phyloP scores from a whole-genome alignment of 345 rosid species.

The Eucalyptus pumila region DNA sequence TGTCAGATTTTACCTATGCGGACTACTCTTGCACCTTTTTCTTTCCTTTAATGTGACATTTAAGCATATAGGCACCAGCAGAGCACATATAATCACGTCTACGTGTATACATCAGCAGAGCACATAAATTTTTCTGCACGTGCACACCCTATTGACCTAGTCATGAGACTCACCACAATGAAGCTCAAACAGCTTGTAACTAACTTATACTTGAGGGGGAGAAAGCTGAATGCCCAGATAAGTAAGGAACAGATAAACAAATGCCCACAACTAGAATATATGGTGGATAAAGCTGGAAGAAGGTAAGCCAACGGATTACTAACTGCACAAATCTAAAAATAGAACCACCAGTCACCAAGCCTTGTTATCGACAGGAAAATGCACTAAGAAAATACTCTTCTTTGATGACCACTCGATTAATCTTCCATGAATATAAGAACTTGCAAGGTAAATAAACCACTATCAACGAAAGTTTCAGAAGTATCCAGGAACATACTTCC shows the following conservation, averaged over 20 bases:
- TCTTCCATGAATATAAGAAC: neutral
- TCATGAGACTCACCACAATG: neutral
- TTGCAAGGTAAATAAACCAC: neutral
- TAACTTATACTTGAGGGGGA: neutral
- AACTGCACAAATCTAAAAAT: neutral
- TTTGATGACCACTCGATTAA: neutral
- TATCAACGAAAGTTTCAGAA: neutral
- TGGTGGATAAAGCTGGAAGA: neutral
- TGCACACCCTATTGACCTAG: neutral
- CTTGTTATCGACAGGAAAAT: neutral
- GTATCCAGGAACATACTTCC: conserved; percentile 45
- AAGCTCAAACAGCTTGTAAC: neutral
- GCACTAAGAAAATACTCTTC: neutral
- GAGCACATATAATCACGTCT: neutral
- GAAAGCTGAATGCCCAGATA: neutral
- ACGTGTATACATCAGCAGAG: neutral
- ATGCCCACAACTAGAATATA: neutral
- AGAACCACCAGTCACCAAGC: neutral
- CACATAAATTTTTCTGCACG: neutral
- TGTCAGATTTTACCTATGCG: neutral
- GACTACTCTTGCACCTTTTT: neutral
- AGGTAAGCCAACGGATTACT: neutral
- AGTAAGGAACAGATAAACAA: neutral
- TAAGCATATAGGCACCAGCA: neutral
- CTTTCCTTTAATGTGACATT: neutral